phyloP scores from a whole-genome alignment of 2,329 filamentous ascomycete genomes.

The Raffaelea albimanens region DNA sequence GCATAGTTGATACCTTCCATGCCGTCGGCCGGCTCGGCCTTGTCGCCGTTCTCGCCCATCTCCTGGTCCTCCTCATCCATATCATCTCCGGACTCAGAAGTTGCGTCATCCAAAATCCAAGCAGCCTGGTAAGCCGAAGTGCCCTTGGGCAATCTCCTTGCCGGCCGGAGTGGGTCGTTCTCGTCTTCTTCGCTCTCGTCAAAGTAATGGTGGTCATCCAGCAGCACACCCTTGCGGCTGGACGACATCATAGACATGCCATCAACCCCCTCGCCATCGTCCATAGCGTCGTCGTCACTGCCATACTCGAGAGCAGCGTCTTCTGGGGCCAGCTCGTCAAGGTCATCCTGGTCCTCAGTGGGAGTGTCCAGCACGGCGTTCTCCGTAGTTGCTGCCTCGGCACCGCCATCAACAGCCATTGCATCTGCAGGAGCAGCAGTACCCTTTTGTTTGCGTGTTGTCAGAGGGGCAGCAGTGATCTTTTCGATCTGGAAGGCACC shows the following conservation, averaged over 20 bases:
- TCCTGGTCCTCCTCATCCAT: slow-evolving; percentile 54
- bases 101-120: slow-evolving; percentile 74
- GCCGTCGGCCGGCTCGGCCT: slow-evolving; percentile 65
- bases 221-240: slow-evolving; percentile 73
- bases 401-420: slow-evolving; percentile 56
- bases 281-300: slow-evolving; percentile 36
- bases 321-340: slow-evolving; percentile 78
- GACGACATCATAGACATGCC: slow-evolving; percentile 26
- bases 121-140: slow-evolving; percentile 92
- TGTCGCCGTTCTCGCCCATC: slow-evolving; percentile 45
- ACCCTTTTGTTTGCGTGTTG: slow-evolving; percentile 47
- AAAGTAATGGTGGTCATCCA: slow-evolving; percentile 98
- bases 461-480: slow-evolving; percentile 67
- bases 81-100: slow-evolving; percentile 79
- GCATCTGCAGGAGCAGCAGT: slow-evolving; percentile 18
- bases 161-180: slow-evolving; percentile 45
- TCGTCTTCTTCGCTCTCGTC: slow-evolving; percentile 74
- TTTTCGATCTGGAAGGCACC: slow-evolving; percentile 88
- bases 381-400: slow-evolving; percentile 32
- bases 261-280: slow-evolving; percentile 30
- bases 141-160: slow-evolving; percentile 75
- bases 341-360: slow-evolving; percentile 70
- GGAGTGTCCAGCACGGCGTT: slow-evolving; percentile 57
- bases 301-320: slow-evolving; percentile 67
- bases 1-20: slow-evolving; percentile 60